Evolutionary conservation across 768 basidiomycete species (phyloP), one percentile per base, ranked within the genome.

Genomic region (Suillus subaureus): DNA sequence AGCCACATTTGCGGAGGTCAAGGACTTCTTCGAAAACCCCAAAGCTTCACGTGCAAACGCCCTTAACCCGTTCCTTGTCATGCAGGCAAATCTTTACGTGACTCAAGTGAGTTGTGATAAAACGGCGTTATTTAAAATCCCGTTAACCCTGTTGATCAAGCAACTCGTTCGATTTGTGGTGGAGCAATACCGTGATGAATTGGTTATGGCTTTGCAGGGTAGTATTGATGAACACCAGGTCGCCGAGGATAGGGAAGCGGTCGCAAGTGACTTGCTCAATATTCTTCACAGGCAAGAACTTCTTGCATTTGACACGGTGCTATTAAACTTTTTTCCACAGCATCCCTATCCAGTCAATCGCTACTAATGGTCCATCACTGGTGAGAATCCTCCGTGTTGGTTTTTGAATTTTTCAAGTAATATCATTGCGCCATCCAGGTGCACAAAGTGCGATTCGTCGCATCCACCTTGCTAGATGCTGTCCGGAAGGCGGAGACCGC

Each of bases 81-180:
- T 94, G 86, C 94, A 96, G 77, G 92, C 91, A 42, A 97, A 97
- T 72, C 81, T 97, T 49, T 96, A 91, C 70, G 94, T 96, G 70
- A 96, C 94, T 13, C 94, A 96, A 85, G 94, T 91, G 68, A 66
- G 84, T 63, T 3, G 47, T 26, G 28, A 26, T 43, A 23, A 58
- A 13, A 2, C 8, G 8, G 43, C 2, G 26, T 13, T 35, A n/a
- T 37, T 21, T 33, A 2, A 49, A 18, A 67, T 21, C 66, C 21
- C 23, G 26, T 28, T 47, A n/a, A 45, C 11, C 21, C 6, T 39
- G 16, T 4, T 57, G 15, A n/a, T 8, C 33, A 69, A 96, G 93
- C 94, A 96, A 94, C 85, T 95, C 58, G 93, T 93, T 64, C 92
- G 95, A 64, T 95, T 94, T 70, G 93, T 96, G 67, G 92, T 93